Conservation (phyloP, 352 stramenopile genomes). For the Globisporangium orthogonon region DNA sequence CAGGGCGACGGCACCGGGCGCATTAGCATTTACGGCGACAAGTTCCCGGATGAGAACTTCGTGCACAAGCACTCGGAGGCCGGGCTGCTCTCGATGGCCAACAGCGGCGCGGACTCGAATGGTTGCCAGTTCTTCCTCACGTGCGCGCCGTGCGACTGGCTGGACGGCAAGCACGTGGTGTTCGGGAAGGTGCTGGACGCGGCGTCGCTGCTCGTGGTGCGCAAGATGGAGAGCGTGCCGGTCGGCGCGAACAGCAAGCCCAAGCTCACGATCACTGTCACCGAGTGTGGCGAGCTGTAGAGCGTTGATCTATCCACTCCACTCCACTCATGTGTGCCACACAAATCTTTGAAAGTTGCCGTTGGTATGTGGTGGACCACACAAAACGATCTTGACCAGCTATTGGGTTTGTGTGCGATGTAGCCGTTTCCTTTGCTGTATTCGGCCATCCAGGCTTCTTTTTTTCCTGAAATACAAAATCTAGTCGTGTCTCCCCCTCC, state of each 20-base stretch:
- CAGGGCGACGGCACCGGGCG: constrained; percentile 66
- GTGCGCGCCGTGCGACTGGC: not conserved
- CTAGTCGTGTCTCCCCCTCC: not conserved
- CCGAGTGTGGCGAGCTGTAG: constrained; percentile 88
- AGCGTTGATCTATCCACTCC: not conserved
- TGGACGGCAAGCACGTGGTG: constrained; percentile 95
- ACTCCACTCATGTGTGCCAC: too few species aligned
- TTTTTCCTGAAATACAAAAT: too few species aligned
- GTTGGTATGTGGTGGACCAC: not conserved
- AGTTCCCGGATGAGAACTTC: constrained; percentile 83
- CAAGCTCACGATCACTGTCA: constrained; percentile 82
- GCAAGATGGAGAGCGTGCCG: constrained; percentile 90
- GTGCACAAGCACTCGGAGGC: constrained; percentile 54
- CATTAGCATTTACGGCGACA: constrained; percentile 76
- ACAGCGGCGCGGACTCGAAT: constrained; percentile 69
- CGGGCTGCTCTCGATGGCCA: constrained; percentile 80
- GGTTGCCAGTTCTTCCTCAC: constrained; percentile 83
- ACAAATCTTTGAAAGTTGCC: too few species aligned
- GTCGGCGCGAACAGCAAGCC: constrained; percentile 82
- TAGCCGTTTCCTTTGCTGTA: not conserved
- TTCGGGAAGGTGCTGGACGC: constrained; percentile 92
- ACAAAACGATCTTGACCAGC: constrained; percentile 8
- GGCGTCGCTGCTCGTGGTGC: constrained; percentile 54
- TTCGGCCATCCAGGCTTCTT: not conserved
- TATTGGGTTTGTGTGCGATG: too few species aligned